Percentiles rank a stretch among this genome's conserved stretches.
These are phyloP conservation scores for Solanum neorickii DNA, from an alignment of 257 asterid genomes.

Conservation along the genomic window DNA sequence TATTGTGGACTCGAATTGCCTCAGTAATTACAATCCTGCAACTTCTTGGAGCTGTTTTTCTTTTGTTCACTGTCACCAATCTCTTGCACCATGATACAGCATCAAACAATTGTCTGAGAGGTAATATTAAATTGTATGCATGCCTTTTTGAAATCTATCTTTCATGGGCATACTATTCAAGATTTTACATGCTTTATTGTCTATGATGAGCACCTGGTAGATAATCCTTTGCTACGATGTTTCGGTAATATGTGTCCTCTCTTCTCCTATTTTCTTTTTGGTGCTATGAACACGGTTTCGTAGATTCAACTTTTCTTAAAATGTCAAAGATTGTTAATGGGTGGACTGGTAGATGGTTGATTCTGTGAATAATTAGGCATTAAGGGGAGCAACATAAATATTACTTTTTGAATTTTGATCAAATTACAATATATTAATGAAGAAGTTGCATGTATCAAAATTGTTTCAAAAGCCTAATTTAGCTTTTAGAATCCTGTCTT, in stretches of 20 bases:
- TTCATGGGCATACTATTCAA: background rate
- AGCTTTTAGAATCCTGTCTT: background rate
- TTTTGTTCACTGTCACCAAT: conserved; percentile 2
- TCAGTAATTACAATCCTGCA: conserved; percentile 10
- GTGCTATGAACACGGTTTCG: background rate
- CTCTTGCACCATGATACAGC: background rate
- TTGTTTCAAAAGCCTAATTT: background rate
- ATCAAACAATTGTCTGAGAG: conserved; percentile 9
- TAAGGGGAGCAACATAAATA: background rate
- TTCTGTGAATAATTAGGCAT: background rate
- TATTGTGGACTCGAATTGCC: conserved; percentile 18
- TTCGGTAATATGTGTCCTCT: background rate
- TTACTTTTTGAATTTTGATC: background rate
- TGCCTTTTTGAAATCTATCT: background rate
- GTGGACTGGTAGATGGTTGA: background rate
- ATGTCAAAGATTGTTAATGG: background rate
- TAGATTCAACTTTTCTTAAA: background rate
- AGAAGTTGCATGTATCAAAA: background rate
- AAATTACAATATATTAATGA: background rate
- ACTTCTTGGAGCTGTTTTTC: conserved; percentile 10
- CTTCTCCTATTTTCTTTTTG: background rate
- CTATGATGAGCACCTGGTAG: background rate
- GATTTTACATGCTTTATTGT: background rate
- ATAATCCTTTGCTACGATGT: background rate
- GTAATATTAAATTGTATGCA: background rate